Conservation (phyloP, 2,329 filamentous ascomycete species). For the Aspergillus spinulosporus region DNA sequence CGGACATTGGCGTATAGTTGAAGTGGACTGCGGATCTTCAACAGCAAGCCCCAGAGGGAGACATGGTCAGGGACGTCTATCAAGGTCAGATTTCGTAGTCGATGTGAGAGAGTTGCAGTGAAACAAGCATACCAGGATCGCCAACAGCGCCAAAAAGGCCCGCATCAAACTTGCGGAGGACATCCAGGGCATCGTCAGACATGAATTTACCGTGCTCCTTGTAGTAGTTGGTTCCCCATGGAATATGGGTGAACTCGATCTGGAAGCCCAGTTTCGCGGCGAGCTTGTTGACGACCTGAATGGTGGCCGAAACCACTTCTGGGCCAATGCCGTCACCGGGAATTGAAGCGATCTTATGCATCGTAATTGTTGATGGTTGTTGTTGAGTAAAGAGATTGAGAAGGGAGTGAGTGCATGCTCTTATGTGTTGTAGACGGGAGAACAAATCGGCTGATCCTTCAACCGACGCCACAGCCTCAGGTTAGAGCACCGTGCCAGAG, state of each 20-base stretch:
- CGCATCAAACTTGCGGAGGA: conserved; percentile 54
- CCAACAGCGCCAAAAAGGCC: conserved; percentile 63
- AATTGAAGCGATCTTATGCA: conserved; percentile 53
- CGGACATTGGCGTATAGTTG: conserved; percentile 60
- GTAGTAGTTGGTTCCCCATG: conserved; percentile 43
- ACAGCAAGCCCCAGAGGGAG: conserved; percentile 57
- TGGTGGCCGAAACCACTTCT: conserved; percentile 61
- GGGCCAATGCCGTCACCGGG: conserved; percentile 65
- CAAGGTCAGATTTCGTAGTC: not conserved
- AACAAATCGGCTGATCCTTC: conserved; percentile 7
- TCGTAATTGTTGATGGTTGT: not conserved
- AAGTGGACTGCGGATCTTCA: conserved; percentile 57
- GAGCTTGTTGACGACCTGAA: conserved; percentile 49
- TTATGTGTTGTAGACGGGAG: not conserved
- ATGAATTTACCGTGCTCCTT: conserved; percentile 56
- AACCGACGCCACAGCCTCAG: no score
- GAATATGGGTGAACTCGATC: conserved; percentile 53
- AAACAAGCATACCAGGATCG: conserved; percentile 47
- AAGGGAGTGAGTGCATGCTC: not conserved
- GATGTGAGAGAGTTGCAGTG: not conserved
- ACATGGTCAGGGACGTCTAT: conserved; percentile 58
- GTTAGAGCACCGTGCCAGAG: no score
- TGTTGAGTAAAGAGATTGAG: not conserved
- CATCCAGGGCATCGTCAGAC: conserved; percentile 52
- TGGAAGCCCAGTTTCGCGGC: conserved; percentile 47